Conservation (phyloP, 2,329 filamentous ascomycete species). For the Colletotrichum australisinense region DNA sequence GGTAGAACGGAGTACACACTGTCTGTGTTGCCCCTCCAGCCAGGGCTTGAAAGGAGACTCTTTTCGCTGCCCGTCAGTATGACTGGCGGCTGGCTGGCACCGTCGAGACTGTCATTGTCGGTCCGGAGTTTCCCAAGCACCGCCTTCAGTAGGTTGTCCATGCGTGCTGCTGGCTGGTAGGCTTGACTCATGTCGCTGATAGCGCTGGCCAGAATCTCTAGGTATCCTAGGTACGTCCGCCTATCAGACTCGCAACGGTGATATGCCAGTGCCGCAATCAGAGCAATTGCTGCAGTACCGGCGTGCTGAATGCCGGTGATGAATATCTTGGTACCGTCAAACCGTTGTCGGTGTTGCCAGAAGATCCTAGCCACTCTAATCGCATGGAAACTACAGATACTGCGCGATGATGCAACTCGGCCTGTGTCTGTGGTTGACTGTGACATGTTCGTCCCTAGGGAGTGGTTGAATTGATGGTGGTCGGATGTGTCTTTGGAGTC, state of each 20-base stretch:
- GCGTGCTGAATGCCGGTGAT: conserved; percentile 64
- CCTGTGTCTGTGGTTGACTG: conserved; percentile 51
- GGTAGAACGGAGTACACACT: conserved; percentile 42
- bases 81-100: background rate
- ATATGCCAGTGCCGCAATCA: conserved; percentile 60
- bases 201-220: conserved; percentile 63
- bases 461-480: conserved; percentile 38
- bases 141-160: conserved; percentile 63
- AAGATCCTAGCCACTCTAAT: conserved; percentile 64
- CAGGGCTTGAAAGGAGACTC: conserved; percentile 2
- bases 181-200: conserved; percentile 64
- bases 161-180: conserved; percentile 64
- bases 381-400: conserved; percentile 66
- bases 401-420: conserved; percentile 59
- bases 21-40: conserved; percentile 23
- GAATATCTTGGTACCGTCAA: conserved; percentile 62
- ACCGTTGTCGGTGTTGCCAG: conserved; percentile 65
- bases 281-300: conserved; percentile 64
- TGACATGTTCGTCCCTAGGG: conserved; percentile 45
- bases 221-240: conserved; percentile 55
- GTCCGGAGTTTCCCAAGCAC: conserved; percentile 60
- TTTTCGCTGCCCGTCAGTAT: background rate
- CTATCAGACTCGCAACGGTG: conserved; percentile 49
- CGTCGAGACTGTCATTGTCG: conserved; percentile 31
- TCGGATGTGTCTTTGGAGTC: conserved; percentile 12